Percentiles rank a stretch among this genome's conserved stretches.
These are phyloP conservation scores for Claviceps sp. DNA, from an alignment of 2,329 filamentous ascomycete genomes.

Conservation along the genomic window DNA sequence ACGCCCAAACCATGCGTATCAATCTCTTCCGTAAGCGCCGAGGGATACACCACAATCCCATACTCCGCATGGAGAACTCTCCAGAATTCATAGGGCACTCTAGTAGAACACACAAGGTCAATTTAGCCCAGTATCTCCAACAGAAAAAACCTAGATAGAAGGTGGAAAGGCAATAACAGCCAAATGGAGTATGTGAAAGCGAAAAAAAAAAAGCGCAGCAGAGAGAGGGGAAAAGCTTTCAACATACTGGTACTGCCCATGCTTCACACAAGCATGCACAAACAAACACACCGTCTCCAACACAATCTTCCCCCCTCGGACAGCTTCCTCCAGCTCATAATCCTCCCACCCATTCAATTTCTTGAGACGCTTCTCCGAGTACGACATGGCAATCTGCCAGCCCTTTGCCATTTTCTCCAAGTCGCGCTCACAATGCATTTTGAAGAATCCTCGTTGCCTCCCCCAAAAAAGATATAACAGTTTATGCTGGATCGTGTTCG, in stretches of 20 bases:
- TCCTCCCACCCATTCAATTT: conserved; percentile 19
- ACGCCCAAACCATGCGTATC: conserved; percentile 18
- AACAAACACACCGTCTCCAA: conserved; percentile 28
- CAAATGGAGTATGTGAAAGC: too few relatives aligned
- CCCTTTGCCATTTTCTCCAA: conserved; percentile 23
- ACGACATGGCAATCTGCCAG: conserved; percentile 24
- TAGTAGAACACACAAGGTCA: conserved; percentile 5
- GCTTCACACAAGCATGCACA: conserved; percentile 24
- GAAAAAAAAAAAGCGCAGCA: background rate
- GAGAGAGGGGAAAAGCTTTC: background rate
- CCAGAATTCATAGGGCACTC: conserved; percentile 25
- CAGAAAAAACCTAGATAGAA: too few relatives aligned
- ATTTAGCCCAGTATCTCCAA: background rate
- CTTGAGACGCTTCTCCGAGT: conserved; percentile 21
- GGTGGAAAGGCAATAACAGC: background rate
- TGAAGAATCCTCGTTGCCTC: background rate
- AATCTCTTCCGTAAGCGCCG: conserved; percentile 23
- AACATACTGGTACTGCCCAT: conserved; percentile 22
- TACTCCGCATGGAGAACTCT: conserved; percentile 23
- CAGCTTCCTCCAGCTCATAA: conserved; percentile 19
- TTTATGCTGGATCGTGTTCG: too few relatives aligned
- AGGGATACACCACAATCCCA: conserved; percentile 27
- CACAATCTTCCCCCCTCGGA: conserved; percentile 20
- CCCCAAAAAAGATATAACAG: background rate
- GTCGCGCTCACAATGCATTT: conserved; percentile 15